A percentile compares a stretch with the other conserved stretches of the same genome.
Evolutionary conservation across 768 basidiomycete species (phyloP).

Genomic region (Termitomyces heimii): DNA sequence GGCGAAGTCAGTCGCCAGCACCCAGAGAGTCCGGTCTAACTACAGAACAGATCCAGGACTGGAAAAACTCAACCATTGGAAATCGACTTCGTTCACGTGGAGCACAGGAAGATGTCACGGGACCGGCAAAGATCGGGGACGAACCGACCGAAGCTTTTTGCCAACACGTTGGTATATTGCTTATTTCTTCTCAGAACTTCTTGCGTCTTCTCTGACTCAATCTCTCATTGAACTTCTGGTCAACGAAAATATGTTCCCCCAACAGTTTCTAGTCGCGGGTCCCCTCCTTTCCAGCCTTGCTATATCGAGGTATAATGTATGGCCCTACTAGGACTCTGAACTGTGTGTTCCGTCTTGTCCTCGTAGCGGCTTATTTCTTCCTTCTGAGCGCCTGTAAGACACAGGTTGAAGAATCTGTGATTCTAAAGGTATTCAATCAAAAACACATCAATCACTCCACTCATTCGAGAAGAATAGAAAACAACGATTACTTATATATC

Average conservation of each 20-base stretch:
- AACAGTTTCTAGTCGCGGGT: too few species aligned
- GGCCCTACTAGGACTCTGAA: neutral
- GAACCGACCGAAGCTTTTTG: neutral
- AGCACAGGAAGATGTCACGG: neutral
- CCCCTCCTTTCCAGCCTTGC: neutral
- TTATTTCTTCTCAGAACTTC: neutral
- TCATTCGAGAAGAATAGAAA: neutral
- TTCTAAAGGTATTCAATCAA: neutral
- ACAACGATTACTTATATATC: neutral
- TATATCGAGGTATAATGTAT: neutral
- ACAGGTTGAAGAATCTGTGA: neutral
- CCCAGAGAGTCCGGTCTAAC: too few species aligned
- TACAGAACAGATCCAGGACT: too few species aligned
- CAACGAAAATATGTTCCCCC: neutral
- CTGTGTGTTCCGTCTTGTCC: neutral
- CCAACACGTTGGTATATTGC: too few species aligned
- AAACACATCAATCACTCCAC: neutral
- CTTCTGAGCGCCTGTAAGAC: neutral
- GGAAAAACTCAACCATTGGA: too few species aligned
- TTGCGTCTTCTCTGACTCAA: neutral
- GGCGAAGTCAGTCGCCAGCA: too few species aligned
- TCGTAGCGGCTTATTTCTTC: neutral
- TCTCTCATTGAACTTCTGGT: neutral
- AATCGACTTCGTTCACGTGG: slow-evolving; percentile 1
- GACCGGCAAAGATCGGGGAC: slow-evolving; percentile 7